Conservation (phyloP, 345 rosid species). For the Corchorus capsularis region DNA sequence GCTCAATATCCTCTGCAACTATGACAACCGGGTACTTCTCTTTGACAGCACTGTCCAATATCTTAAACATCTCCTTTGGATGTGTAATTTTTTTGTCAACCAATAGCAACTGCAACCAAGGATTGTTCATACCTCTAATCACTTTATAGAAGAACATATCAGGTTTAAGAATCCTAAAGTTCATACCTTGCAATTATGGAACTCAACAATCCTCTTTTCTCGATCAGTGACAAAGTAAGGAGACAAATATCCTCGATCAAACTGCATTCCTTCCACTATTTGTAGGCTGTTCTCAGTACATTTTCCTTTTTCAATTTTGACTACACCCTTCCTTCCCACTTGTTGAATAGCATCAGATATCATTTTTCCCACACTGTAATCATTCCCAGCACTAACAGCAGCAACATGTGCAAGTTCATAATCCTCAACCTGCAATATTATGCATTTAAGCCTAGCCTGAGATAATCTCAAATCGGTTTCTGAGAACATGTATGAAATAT, state of each 20-base stretch:
- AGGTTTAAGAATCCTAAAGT: conserved; percentile 12
- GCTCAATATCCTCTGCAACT: conserved; percentile 76
- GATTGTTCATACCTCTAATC: conserved; percentile 32
- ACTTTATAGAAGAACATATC: conserved; percentile 29
- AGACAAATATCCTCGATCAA: conserved; percentile 83
- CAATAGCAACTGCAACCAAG: conserved; percentile 74
- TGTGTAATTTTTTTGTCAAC: conserved; percentile 81
- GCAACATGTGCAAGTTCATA: conserved; percentile 86
- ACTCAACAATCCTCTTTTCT: conserved; percentile 64
- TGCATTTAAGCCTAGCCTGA: conserved; percentile 15
- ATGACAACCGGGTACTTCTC: conserved; percentile 80
- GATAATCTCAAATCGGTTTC: neutral
- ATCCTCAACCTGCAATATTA: conserved; percentile 65
- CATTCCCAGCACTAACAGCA: conserved; percentile 89
- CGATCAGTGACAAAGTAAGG: conserved; percentile 79
- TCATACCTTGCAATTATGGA: conserved; percentile 80
- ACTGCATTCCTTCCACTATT: conserved; percentile 90
- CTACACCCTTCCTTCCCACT: conserved; percentile 76
- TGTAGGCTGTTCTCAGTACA: conserved; percentile 55
- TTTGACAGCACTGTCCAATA: conserved; percentile 85
- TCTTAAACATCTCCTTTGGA: conserved; percentile 78
- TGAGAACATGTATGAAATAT: neutral
- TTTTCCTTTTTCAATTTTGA: conserved; percentile 76
- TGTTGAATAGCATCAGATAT: conserved; percentile 60
- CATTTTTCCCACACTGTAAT: conserved; percentile 72